Evolutionary conservation across 805 yeast genomes (phyloP), one percentile per base, ranked within the genome.

Genomic region (Saccharomycopsis oosterbeekiorum): DNA sequence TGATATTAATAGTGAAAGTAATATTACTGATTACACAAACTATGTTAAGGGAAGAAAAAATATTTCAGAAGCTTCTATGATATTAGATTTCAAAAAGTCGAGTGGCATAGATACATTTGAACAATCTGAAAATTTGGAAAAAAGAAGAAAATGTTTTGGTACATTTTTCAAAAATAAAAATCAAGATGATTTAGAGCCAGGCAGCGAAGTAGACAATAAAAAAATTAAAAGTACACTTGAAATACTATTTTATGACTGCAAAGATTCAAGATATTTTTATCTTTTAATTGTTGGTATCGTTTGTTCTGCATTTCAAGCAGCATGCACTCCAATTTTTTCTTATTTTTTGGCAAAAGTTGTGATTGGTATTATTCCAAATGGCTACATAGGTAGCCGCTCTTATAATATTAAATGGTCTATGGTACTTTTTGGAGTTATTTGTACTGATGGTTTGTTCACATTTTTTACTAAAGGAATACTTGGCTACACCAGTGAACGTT

Each of bases 251-350:
- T 47, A 55, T 58, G 60, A 37, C 3, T 15, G 8, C 10, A 19
- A 21, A 47, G 34, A 36, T 47, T 19, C 6, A n/a, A 21, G 14
- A 36, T 19, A 34, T 11, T 9, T 17, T 12, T 19, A 6, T 19
- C 62, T 71, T 2, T 67, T 83, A 0, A 12, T 70, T 0, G 0
- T 79, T 0, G 97, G 97, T 0, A 60, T 88, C 0, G 0, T 79
- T 0, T 65, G 79, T 4, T 76, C 91, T 0, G 64, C 84, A 0
- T 56, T 80, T 0, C 83, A 85, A 62, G 92, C 96, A 11, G 79
- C 79, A 0, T 71, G 82, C 0, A 85, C 83, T 62, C 97, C 98
- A 0, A 73, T 88, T 0, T 90, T 94, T 65, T 88, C 97, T 0
- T 91, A 73, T 69, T 80, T 87, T 34, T 83, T 92, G 64, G 82